A percentile compares a stretch with the other conserved stretches of the same genome.
These are phyloP conservation scores for Phytopythium montanum DNA, from an alignment of 352 stramenopile genomes.

Conservation along the genomic window DNA sequence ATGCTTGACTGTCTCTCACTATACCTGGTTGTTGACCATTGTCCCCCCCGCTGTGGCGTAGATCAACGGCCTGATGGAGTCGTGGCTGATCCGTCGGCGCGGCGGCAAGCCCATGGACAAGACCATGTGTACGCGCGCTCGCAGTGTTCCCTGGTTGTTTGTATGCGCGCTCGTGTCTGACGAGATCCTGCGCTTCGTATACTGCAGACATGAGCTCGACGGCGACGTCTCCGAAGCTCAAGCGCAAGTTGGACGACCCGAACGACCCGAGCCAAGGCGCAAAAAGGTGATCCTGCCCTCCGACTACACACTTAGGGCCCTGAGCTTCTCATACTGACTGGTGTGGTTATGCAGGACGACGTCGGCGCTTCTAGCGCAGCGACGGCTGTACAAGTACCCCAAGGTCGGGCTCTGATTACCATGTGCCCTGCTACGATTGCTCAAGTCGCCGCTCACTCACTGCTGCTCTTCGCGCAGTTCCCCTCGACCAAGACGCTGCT, in stretches of 20 bases:
- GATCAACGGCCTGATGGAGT: slow-evolving; percentile 86
- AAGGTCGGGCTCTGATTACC: slow-evolving; percentile 29
- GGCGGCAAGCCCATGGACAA: slow-evolving; percentile 82
- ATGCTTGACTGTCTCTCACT: not conserved
- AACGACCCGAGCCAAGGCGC: slow-evolving; percentile 33
- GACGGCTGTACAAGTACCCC: slow-evolving; percentile 70
- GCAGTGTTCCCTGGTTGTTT: not conserved
- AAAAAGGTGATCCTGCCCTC: slow-evolving; percentile 23
- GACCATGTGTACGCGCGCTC: slow-evolving; percentile 19
- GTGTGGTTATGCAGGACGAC: slow-evolving; percentile 8
- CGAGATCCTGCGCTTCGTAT: not conserved
- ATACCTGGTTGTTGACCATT: not conserved
- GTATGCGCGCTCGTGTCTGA: not conserved
- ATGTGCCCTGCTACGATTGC: too few species aligned
- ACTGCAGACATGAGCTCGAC: slow-evolving; percentile 42
- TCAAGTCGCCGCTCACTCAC: too few species aligned
- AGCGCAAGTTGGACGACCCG: slow-evolving; percentile 58
- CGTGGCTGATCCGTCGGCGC: slow-evolving; percentile 76
- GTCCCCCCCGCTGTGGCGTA: slow-evolving; percentile 11
- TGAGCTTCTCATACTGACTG: too few species aligned
- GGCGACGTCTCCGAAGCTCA: slow-evolving; percentile 65
- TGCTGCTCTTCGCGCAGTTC: slow-evolving; percentile 21
- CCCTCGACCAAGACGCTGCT: slow-evolving; percentile 44
- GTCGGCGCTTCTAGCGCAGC: slow-evolving; percentile 36
- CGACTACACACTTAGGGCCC: too few species aligned